Base-by-base conservation (phyloP, 352 stramenopile genomes). In the Phytophthora macrochlamydospora region DNA sequence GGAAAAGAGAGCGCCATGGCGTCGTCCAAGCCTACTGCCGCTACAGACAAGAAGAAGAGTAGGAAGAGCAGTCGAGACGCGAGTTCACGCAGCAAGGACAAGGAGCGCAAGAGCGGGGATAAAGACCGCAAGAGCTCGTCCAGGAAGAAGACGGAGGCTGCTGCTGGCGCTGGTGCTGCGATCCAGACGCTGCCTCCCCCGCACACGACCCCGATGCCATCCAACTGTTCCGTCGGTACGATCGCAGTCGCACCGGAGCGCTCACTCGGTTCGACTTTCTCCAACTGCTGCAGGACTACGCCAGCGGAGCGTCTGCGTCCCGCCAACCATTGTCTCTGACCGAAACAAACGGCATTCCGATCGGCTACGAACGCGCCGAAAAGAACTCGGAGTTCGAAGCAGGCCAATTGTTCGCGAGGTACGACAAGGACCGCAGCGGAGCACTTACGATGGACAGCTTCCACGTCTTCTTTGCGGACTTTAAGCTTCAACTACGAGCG, bases 321-420 rank as follows among this genome's bases (percentile, higher is more conserved):
- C 73, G 81, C 7, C 65, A 65, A 40, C 77, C 83, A 2, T 56
- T 92, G 35, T 85, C 87, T 4, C 71, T 95, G 4, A 92, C 81
- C 0, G 85, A 93, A 44, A 76, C 75, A 3, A 79, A 54, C 28
- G 85, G 85, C 11, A 85, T 91, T 12, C 87, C 87, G 32, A 59
- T 95, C 9, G 87, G 87, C 3, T 95, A 87, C 54, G 81, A 86
- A 56, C 84, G 85, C 31, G 78, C 85, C 31, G 78, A 85, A 9
- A 75, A 71, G 43, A 95, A 95, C 70, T 91, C 83, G 9, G 87
- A 95, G 65, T 95, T 95, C 61, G 87, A 95, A 46, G 87, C 87
- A 40, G 85, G 87, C 1, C 87, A 95, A 65, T 71, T 95, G 14
- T 95, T 95, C 57, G 87, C 92, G 63, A 73, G 85, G 11, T 95